These are phyloP conservation scores for Diplodia corticola DNA, from an alignment of 2,329 filamentous ascomycete species.

Conservation along the genomic window DNA sequence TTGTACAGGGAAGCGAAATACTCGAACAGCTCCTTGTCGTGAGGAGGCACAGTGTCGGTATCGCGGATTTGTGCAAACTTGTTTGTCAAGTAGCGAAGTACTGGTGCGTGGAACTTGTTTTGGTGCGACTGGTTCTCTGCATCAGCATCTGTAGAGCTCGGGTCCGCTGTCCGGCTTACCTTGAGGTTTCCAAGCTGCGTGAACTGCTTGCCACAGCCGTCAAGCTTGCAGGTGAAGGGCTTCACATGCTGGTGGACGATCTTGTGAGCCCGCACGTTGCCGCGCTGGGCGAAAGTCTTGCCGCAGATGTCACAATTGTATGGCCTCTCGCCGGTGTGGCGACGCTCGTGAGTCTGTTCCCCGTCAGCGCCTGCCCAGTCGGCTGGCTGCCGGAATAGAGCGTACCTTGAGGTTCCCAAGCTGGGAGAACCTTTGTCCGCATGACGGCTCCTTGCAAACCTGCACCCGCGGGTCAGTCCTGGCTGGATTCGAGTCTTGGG, in stretches of 20 bases:
- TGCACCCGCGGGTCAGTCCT: constrained; percentile 28
- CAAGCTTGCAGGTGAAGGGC: constrained; percentile 77
- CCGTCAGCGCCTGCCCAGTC: neutral
- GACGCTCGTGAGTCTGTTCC: constrained; percentile 74
- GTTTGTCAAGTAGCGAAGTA: constrained; percentile 66
- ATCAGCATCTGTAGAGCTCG: constrained; percentile 22
- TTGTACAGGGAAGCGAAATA: constrained; percentile 91
- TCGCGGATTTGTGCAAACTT: constrained; percentile 68
- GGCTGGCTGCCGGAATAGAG: neutral
- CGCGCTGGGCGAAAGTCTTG: constrained; percentile 80
- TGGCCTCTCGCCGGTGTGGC: constrained; percentile 84
- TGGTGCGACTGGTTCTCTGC: constrained; percentile 68
- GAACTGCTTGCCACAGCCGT: constrained; percentile 83
- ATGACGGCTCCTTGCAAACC: constrained; percentile 70
- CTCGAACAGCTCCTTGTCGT: constrained; percentile 76
- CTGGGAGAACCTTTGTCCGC: constrained; percentile 81
- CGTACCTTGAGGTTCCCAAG: constrained; percentile 83
- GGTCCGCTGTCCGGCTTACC: constrained; percentile 47
- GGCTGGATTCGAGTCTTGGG: neutral
- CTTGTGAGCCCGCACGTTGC: constrained; percentile 81
- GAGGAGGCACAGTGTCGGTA: constrained; percentile 61
- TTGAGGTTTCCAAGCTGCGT: constrained; percentile 92
- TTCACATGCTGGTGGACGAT: constrained; percentile 77
- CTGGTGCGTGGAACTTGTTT: constrained; percentile 86
- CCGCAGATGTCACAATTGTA: constrained; percentile 78